These are phyloP conservation scores for Solanum acaule DNA, from an alignment of 257 asterid genomes.

Conservation along the genomic window DNA sequence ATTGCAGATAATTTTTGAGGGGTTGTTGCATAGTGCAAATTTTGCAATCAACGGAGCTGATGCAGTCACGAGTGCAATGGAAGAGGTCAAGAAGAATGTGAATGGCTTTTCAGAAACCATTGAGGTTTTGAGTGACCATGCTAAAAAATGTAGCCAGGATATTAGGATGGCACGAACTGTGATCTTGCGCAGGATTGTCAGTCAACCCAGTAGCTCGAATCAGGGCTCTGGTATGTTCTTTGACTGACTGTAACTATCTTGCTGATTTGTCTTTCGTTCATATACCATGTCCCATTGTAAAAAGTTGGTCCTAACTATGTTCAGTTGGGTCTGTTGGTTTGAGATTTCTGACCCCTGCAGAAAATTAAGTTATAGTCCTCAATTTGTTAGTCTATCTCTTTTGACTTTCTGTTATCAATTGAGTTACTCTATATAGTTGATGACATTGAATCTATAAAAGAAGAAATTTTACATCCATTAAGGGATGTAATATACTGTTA, in stretches of 20 bases:
- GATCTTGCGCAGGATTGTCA: constrained; percentile 55
- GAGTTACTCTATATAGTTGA: neutral
- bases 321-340: neutral
- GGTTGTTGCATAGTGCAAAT: constrained; percentile 17
- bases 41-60: constrained; percentile 14
- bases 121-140: constrained; percentile 31
- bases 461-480: neutral
- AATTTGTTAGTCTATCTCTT: neutral
- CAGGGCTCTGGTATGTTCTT: neutral
- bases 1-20: constrained; percentile 32
- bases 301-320: neutral
- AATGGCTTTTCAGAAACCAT: constrained; percentile 32
- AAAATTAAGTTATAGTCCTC: neutral
- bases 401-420: neutral
- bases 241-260: neutral
- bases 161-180: constrained; percentile 48
- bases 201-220: constrained; percentile 18
- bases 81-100: constrained; percentile 36
- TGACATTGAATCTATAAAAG: neutral
- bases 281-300: neutral
- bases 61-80: constrained; percentile 22
- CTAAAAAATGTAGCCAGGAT: constrained; percentile 46
- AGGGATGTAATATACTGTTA: neutral
- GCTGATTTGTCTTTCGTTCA: neutral
- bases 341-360: neutral